Evolutionary conservation across 768 basidiomycete genomes (phyloP).

Genomic region (Lactarius sanguifluus): DNA sequence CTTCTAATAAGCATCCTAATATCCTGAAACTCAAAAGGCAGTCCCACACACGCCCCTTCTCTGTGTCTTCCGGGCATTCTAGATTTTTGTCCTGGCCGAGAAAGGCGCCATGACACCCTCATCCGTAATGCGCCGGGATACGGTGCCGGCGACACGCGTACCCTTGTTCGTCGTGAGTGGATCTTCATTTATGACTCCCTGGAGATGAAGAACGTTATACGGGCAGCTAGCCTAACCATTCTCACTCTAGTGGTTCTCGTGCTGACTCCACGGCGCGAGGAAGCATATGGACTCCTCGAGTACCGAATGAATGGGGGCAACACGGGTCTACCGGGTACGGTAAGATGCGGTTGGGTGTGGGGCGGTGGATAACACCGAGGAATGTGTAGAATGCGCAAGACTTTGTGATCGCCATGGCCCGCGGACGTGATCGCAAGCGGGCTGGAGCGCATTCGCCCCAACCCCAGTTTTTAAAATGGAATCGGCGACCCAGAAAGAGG

Average conservation of each 20-base stretch:
- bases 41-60: neutral
- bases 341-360: neutral
- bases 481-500: neutral
- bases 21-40: slow-evolving; percentile 1
- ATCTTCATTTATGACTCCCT: neutral
- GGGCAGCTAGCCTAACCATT: neutral
- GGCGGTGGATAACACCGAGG: neutral
- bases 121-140: neutral
- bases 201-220: neutral
- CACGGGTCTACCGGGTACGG: neutral
- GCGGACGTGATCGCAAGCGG: neutral
- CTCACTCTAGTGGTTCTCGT: neutral
- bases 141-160: neutral
- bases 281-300: neutral
- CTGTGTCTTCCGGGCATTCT: neutral
- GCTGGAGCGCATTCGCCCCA: neutral
- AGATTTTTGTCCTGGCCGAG: neutral
- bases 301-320: neutral
- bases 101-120: neutral
- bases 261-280: neutral
- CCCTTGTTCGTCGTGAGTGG: neutral
- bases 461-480: neutral
- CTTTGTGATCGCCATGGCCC: neutral
- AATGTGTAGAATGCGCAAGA: neutral
- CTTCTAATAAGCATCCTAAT: neutral